Base-by-base conservation (phyloP, 2,329 filamentous ascomycete species). In the Zopfia rhizophila region DNA sequence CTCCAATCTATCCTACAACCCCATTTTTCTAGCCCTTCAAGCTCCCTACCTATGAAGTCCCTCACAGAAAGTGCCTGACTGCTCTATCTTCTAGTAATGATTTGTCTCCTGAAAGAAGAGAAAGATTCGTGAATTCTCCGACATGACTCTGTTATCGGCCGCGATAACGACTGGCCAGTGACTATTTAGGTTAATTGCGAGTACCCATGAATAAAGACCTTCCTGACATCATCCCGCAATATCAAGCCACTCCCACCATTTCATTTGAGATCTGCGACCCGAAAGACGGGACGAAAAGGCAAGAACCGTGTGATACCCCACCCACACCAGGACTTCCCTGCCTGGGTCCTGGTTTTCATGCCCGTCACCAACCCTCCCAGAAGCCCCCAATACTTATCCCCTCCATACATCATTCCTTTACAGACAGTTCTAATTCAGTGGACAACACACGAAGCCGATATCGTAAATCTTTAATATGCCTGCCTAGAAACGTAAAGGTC, bases 401-500 rank as follows among this genome's bases (percentile, higher is more conserved):
- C n/a, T n/a, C n/a, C n/a, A n/a, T n/a, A n/a, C n/a, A n/a, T n/a
- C n/a, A n/a, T n/a, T n/a, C 24, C 8, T n/a, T 27, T 27, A 8
- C 42, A 46, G 40, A 42, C 45, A 53, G 33, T 28, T 33, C 19
- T 30, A 33, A 24, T 45, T 56, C 49, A 32, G 29, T 51, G 45
- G 27, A 31, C 18, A 32, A 21, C n/a, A n/a, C n/a, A n/a, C n/a
- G n/a, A n/a, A n/a, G n/a, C n/a, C n/a, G n/a, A n/a, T n/a, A n/a
- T n/a, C n/a, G n/a, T n/a, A n/a, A n/a, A n/a, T n/a, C 18, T 31
- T 49, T 40, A 55, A 36, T 22, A 71, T 65, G 61, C 59, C 63
- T 41, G 64, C 65, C 53, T 61, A 50, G 51, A 75, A 75, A 37
- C 72, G 76, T 32, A 76, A 76, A 35, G 76, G 76, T 28, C 74